These are phyloP conservation scores for Diaporthe ilicicola DNA, from an alignment of 2,329 filamentous ascomycete species.

Conservation along the genomic window DNA sequence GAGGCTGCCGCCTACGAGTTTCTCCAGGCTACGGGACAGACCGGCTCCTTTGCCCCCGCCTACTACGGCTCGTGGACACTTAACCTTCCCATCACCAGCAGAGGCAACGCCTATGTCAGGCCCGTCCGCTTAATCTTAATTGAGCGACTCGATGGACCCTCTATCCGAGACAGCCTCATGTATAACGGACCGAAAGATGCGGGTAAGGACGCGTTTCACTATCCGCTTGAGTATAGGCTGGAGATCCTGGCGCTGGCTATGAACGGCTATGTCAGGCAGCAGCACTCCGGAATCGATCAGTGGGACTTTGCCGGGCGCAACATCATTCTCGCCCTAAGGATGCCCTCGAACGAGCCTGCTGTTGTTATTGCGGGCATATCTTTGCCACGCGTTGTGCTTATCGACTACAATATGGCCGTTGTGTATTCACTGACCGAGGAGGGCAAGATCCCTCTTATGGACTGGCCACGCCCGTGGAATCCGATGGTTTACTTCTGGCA, in stretches of 20 bases:
- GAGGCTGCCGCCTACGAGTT: not conserved
- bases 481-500: no score
- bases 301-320: not conserved
- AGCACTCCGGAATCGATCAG: not conserved
- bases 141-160: not conserved
- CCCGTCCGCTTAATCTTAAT: not conserved
- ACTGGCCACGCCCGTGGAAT: not conserved
- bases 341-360: no score
- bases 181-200: not conserved
- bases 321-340: not conserved
- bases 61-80: constrained; percentile 4
- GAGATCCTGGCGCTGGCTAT: constrained; percentile 8
- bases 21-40: not conserved
- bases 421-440: not conserved
- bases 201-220: not conserved
- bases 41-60: not conserved
- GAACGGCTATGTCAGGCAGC: not conserved
- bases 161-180: not conserved
- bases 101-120: not conserved
- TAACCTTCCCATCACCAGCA: not conserved
- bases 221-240: not conserved
- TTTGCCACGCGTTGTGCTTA: not conserved
- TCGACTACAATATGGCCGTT: not conserved
- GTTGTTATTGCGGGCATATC: not conserved
- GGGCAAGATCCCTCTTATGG: not conserved